Base-by-base conservation (phyloP, 805 yeast species). In the Osmozyma mogii region DNA sequence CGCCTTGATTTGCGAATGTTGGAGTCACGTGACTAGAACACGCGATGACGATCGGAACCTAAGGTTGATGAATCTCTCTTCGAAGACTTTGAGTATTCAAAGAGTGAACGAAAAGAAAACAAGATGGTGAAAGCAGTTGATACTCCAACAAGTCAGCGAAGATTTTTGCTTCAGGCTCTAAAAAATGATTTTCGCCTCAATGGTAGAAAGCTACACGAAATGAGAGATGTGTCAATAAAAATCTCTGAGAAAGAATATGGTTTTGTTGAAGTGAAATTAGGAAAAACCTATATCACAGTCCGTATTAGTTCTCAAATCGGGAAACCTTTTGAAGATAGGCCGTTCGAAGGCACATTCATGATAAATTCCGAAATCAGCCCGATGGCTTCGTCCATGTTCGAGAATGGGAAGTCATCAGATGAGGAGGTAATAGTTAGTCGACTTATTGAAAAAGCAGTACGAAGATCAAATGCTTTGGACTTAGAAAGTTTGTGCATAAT, bases 401-500 rank as follows among this genome's bases (percentile, higher is more conserved):
- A 88, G 44, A 75, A 74, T 43, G 78, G 77, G 17, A 68, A 68
- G 36, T 76, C 73, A 38, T 68, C 81, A n/a, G 83, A 80, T 35
- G 85, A 83, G 32, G 97, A 92, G 51, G 71, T 84, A 15, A 56
- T 87, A 36, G 77, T 88, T 14, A 70, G 85, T 6, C 63, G 97
- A 50, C 66, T 88, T 34, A 76, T 92, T 25, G 98, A 92, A 49
- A 92, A 89, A 49, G 88, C 96, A 1, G 78, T 92, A 27, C 71
- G 95, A 47, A 68, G 96, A 49, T 82, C 95, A 1, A 83, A 83
- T 38, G 95, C 97, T 0, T 59, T 92, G 25, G 98, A 92, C 55
- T 68, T 89, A 24, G 98, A 92, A 52, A 75, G 84, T 28, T 58
- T 92, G 25, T 89, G 97, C 58, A 84, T 92, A 25, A 72, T 83